Evolutionary conservation across 345 rosid genomes (phyloP), one percentile per base, ranked within the genome.

Genomic region (Boechera divaricarpa): DNA sequence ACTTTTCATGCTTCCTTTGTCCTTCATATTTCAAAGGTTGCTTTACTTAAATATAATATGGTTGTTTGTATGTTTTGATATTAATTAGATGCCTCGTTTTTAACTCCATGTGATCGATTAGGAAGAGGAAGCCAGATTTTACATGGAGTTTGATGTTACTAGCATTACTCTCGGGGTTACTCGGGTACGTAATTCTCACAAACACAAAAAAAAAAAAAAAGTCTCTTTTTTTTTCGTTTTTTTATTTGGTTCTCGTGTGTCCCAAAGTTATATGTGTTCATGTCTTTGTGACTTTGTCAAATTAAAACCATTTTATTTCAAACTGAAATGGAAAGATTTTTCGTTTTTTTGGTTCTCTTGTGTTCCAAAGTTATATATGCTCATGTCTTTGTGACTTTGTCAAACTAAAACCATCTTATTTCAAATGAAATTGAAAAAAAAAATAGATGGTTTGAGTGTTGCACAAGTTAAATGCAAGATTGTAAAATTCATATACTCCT

Each of bases 101-200:
- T 8, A 54, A 55, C 53, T 71, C 24, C 55, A 39, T 78, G 53
- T 62, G 35, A 35, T 63, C 53, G 26, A 59, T 32, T 77, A 85
- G 86, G 86, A 78, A 77, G 29, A 75, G 29, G 51, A 86, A 83
- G 81, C 90, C 87, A 28, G 86, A 83, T 64, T 38, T 87, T 38
- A 85, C 87, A 13, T 80, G 88, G 85, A 81, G 16, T 11, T 41
- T 89, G 6, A 63, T 81, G 6, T 63, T 78, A 24, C 86, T 77
- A 73, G 83, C 87, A 24, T 77, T 86, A 80, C 79, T 87, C 16
- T 82, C 82, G 29, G 91, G 85, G 2, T 26, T 77, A 53, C 36
- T 86, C 18, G 94, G 90, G 94, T 89, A 76, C 52, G 82, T 49
- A 7, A 52, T 21, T 52, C 16, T 28, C 68, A 51, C 45, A 39